A percentile compares a stretch with the other conserved stretches of the same genome.
Evolutionary conservation across 176 grass and related monocot species (phyloP).

Genomic region (Rhipidocladum racemiflorum): DNA sequence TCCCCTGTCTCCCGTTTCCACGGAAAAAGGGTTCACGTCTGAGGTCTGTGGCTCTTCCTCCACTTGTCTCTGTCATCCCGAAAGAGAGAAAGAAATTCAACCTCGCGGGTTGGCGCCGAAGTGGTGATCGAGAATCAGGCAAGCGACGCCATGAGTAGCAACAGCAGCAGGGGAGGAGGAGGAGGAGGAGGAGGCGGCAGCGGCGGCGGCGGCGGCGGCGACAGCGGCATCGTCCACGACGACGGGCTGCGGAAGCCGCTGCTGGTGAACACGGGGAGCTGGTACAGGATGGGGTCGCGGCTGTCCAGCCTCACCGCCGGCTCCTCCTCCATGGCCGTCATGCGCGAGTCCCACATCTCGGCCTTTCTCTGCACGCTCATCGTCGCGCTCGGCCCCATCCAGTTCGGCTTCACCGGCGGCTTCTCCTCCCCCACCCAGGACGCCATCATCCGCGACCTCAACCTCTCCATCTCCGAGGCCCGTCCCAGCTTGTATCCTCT

Average conservation of each 20-base stretch:
- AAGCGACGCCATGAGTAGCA: slow-evolving; percentile 29
- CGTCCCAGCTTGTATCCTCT: not conserved
- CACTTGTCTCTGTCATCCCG: not conserved
- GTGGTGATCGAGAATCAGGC: not conserved
- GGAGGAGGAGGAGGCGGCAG: slow-evolving; percentile 47
- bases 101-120: not conserved
- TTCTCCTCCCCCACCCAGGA: slow-evolving; percentile 86
- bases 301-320: slow-evolving; percentile 65
- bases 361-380: slow-evolving; percentile 94
- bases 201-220: slow-evolving; percentile 54
- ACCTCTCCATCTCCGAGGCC: slow-evolving; percentile 79
- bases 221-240: slow-evolving; percentile 51
- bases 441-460: slow-evolving; percentile 71
- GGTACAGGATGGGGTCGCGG: slow-evolving; percentile 84
- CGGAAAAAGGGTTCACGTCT: not conserved
- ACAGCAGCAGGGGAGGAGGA: slow-evolving; percentile 18
- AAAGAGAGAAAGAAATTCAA: not conserved
- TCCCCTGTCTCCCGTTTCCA: not conserved
- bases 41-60: not conserved
- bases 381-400: slow-evolving; percentile 87
- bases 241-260: slow-evolving; percentile 55
- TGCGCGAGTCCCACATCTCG: slow-evolving; percentile 74
- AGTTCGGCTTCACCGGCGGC: slow-evolving; percentile 91
- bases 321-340: slow-evolving; percentile 56
- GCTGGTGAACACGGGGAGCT: slow-evolving; percentile 86